Evolutionary conservation across 2,329 filamentous ascomycete species (phyloP), one percentile per base, ranked within the genome.

Genomic region (Dactylonectria macrodidyma): DNA sequence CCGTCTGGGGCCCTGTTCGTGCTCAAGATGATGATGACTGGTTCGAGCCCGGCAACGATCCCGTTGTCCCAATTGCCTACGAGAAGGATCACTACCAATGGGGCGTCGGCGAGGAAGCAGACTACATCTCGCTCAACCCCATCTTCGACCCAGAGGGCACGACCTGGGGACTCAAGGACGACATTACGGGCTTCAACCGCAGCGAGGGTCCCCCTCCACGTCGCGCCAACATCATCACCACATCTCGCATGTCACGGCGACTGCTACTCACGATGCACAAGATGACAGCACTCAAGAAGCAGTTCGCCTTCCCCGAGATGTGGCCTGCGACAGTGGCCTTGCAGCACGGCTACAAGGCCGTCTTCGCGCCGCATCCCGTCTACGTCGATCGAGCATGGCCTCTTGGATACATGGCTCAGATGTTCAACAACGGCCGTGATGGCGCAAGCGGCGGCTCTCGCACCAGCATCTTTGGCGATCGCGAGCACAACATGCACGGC

Each of bases 271-370:
- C 92, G 19, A 98, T 98, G 95, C 95, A 98, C 84, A 89, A 90
- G 62, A 95, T 97, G 84, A 97, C 95, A 4, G 90, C 91, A 34
- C 88, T 93, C 75, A 91, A 92, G 77, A 95, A 95, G 75, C 93
- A 97, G 81, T 93, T 93, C 71, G 97, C 96, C 84, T 97, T 97
- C 79, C 93, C 95, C 0, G 95, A 98, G 81, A 98, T 98, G 95
- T 98, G 94, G 94, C 94, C 95, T 0, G 92, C 92, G 1, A 96
- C 93, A 0, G 91, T 93, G 1, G 93, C 95, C 1, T 87, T 98
- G 10, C 95, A 98, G 67, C 95, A 98, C 79, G 95, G 95, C 11
- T 91, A 93, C 83, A 98, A 98, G 84, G 95, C 94, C 44, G 95
- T 98, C 14, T 97, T 92, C 72, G 94, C 91, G 2, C 95, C 95